Conservation (phyloP, 2,329 filamentous ascomycete species). For the Blastomyces percursus region DNA sequence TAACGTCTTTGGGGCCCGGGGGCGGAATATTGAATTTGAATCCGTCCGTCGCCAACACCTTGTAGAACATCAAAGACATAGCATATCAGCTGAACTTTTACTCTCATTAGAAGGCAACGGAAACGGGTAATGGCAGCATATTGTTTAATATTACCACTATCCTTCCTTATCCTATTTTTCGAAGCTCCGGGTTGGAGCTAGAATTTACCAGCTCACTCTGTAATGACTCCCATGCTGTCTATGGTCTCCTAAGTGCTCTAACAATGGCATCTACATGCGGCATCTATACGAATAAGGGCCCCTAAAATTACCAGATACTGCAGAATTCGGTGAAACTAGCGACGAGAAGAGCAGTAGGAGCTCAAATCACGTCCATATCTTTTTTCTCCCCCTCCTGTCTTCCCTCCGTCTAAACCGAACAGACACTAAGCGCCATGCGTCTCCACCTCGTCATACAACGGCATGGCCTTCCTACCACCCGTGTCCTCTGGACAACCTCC, state of each 20-base stretch:
- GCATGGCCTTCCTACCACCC: conserved; percentile 59
- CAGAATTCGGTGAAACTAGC: not conserved
- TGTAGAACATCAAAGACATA: not conserved
- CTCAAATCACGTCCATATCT: not conserved
- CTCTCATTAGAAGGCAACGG: not conserved
- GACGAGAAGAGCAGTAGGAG: not conserved
- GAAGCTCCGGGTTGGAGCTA: not conserved
- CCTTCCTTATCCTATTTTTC: not conserved
- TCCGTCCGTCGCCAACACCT: not conserved
- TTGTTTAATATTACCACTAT: not conserved
- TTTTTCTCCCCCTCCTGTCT: not conserved
- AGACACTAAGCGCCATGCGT: conserved; percentile 43
- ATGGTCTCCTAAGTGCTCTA: not conserved
- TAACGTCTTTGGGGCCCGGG: no score
- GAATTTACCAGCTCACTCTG: not conserved
- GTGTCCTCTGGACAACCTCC: conserved; percentile 59
- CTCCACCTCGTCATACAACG: conserved; percentile 63
- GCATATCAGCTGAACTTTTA: not conserved
- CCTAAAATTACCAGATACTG: not conserved
- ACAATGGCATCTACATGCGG: not conserved
- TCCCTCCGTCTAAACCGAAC: not conserved
- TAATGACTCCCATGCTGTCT: not conserved
- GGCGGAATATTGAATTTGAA: not conserved
- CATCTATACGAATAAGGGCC: not conserved
- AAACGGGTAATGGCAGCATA: not conserved